Evolutionary conservation across 2,329 filamentous ascomycete species (phyloP), one percentile per base, ranked within the genome.

Genomic region (Pseudopithomyces chartarum): DNA sequence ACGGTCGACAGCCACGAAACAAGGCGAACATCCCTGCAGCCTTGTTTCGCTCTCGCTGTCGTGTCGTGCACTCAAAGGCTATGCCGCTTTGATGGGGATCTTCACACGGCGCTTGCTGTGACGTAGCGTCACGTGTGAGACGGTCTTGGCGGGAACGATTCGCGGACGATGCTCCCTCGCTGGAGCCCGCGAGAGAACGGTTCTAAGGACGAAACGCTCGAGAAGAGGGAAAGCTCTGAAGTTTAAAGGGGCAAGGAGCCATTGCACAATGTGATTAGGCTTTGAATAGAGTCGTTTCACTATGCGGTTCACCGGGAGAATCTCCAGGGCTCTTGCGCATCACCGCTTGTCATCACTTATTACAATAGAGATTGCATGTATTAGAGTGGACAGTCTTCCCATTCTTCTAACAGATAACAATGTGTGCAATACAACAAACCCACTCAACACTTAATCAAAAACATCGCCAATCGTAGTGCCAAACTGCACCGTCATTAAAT

Each of bases 51-150:
- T 15, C 36, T 47, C 42, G 54, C 47, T 23, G 52, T 42, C 23
- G 19, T 40, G 42, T 40, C n/a, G 22, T 46, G 47, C 17, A n/a
- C 39, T 20, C 33, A 33, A 45, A 23, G 46, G 26, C 45, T 40
- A 48, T 26, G 34, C 38, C 48, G 5, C 40, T 42, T 50, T 43
- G 33, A 39, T 8, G 29, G 7, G 20, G n/a, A 51, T 43, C 38
- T 51, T 38, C 48, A 51, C 48, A 34, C 17, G 57, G 54, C 54
- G 57, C 57, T 60, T 54, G 26, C 57, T 57, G 57, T 60, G 57
- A 60, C 57, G 57, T 57, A 52, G 44, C 47, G 46, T 56, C 57
- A 57, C 57, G 54, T 57, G 54, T n/a, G 2, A 22, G 10, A 12
- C 29, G 4, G 40, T 17, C 49, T 49, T 49, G 52, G 52, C 38